phyloP scores from a whole-genome alignment of 2,329 filamentous ascomycete genomes.

The Aspergillus persii region DNA sequence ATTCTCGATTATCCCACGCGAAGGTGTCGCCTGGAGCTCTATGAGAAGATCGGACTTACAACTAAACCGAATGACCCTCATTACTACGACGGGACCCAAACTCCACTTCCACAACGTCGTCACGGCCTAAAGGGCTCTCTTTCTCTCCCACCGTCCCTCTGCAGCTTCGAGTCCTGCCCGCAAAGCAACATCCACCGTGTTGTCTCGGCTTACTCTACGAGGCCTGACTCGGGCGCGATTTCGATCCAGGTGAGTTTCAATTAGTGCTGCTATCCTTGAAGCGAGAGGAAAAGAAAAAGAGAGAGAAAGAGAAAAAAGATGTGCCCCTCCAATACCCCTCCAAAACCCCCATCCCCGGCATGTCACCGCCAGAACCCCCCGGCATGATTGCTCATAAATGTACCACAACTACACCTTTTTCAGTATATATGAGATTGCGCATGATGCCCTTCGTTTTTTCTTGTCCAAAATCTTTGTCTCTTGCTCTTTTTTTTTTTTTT shows the following conservation, averaged over 20 bases:
- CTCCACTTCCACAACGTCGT: constrained; percentile 19
- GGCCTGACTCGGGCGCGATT: constrained; percentile 27
- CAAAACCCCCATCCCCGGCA: neutral
- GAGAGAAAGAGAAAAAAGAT: neutral
- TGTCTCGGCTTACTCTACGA: constrained; percentile 23
- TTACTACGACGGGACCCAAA: constrained; percentile 23
- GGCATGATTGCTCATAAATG: neutral
- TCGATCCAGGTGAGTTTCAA: constrained; percentile 30
- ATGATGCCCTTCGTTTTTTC: neutral
- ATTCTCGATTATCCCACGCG: neutral
- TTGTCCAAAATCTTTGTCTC: neutral
- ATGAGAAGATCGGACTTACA: neutral
- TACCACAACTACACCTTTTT: neutral
- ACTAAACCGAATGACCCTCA: constrained; percentile 19
- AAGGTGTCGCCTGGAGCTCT: neutral
- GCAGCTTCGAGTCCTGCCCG: constrained; percentile 4
- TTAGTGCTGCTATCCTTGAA: neutral
- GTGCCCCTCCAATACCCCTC: neutral
- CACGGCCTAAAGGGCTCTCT: constrained; percentile 1
- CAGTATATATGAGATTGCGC: neutral
- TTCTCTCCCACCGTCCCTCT: constrained; percentile 5
- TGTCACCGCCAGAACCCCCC: neutral
- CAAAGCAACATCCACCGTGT: constrained; percentile 26
- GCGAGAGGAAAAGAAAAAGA: neutral
- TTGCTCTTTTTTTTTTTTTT: neutral